phyloP scores from a whole-genome alignment of 345 rosid genomes.

The Salix caprea region DNA sequence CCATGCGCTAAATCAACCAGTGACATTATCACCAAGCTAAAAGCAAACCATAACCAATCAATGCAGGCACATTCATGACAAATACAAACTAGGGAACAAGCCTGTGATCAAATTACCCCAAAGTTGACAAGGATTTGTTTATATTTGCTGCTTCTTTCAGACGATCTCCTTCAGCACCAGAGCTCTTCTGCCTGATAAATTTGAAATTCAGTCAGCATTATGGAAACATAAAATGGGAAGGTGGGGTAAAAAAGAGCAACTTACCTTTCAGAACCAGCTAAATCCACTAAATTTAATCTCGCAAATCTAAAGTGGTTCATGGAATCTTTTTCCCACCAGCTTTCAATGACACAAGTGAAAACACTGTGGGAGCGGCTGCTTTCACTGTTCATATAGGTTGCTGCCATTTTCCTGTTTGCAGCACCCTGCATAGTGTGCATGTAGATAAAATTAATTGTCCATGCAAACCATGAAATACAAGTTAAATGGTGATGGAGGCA shows the following conservation, averaged over 20 bases:
- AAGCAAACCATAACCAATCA: slow-evolving; percentile 12
- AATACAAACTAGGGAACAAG: slow-evolving; percentile 18
- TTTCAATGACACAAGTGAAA: slow-evolving; percentile 88
- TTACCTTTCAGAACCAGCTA: slow-evolving; percentile 99
- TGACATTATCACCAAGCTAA: slow-evolving; percentile 91
- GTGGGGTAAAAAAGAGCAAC: not conserved
- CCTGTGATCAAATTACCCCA: slow-evolving; percentile 55
- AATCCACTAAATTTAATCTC: slow-evolving; percentile 89
- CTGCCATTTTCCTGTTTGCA: slow-evolving; percentile 78
- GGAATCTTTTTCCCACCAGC: slow-evolving; percentile 85
- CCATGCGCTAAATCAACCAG: slow-evolving; percentile 96
- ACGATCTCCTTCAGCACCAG: slow-evolving; percentile 98
- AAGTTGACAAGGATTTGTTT: slow-evolving; percentile 86
- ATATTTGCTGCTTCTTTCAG: slow-evolving; percentile 96
- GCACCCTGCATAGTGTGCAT: slow-evolving; percentile 52
- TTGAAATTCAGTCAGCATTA: slow-evolving; percentile 15
- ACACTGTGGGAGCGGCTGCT: slow-evolving; percentile 98
- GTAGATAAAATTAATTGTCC: slow-evolving; percentile 9
- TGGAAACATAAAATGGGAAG: slow-evolving; percentile 14
- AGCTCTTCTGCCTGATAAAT: slow-evolving; percentile 76
- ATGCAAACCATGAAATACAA: not conserved
- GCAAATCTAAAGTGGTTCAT: slow-evolving; percentile 77
- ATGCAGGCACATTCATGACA: slow-evolving; percentile 5
- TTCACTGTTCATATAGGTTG: slow-evolving; percentile 90
- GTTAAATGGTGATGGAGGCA: not conserved